Evolutionary conservation across 2,329 filamentous ascomycete genomes (phyloP).

Genomic region (Stylonectria norvegica): DNA sequence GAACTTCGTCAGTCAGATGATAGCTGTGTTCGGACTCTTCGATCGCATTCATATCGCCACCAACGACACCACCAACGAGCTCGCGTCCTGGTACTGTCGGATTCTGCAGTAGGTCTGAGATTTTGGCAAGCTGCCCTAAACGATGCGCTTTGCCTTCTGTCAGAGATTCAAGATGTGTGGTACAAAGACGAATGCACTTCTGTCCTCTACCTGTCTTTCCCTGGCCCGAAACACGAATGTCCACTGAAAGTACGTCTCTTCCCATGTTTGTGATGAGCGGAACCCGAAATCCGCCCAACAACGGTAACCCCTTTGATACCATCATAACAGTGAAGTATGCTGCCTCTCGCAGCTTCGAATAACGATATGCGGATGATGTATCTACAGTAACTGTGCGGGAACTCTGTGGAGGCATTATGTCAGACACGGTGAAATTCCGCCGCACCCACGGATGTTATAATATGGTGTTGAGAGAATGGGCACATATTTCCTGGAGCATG

Average conservation of each 20-base stretch:
- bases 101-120: constrained; percentile 4
- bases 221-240: not conserved
- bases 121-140: constrained; percentile 1
- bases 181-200: constrained; percentile 5
- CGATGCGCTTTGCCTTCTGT: constrained; percentile 1
- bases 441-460: constrained; percentile 2
- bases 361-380: not conserved
- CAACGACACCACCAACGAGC: constrained; percentile 4
- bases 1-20: not conserved
- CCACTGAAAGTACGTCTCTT: constrained; percentile 6
- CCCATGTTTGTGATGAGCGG: constrained; percentile 5
- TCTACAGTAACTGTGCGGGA: not conserved
- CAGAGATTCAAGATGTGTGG: constrained; percentile 9
- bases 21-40: constrained; percentile 2
- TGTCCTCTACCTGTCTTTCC: not conserved
- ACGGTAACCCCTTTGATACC: constrained; percentile 2
- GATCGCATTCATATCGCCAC: constrained; percentile 10
- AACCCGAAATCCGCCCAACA: constrained; percentile 4
- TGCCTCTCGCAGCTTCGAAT: not conserved
- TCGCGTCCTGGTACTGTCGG: not conserved
- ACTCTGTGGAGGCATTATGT: not conserved
- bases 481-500: constrained; percentile 7
- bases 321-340: constrained; percentile 9
- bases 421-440: constrained; percentile 7
- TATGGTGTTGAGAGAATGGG: not conserved